Base-by-base conservation (phyloP, 2,329 filamentous ascomycete species). In the Exophiala calicioides region DNA sequence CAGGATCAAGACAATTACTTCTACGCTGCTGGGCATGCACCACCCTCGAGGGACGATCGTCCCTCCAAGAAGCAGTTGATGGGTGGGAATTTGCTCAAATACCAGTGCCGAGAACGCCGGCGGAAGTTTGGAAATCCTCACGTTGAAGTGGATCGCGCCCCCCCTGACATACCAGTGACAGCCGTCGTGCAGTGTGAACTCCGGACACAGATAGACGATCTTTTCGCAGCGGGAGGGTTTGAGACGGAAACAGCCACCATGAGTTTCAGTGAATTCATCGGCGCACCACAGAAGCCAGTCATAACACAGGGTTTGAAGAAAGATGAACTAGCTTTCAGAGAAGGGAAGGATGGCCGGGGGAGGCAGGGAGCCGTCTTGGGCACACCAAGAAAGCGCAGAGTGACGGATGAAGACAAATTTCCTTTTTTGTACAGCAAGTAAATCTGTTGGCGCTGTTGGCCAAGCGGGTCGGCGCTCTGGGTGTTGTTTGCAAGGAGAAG, bases 221-320 rank as follows among this genome's bases (percentile, higher is more conserved):
- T 16, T 6, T 19, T 20, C 20, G 24, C 20, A 34, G 26, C 32
- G 13, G 18, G 16, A 3, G 19, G 24, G 20, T 20, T 34, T 18
- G 43, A 50, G 29, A 45, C 41, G 31, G 33, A 39, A 23, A 42
- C 36, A 16, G 41, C 49, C 36, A 44, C 32, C 6, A 55, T 53
- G 50, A 50, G 20, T 1, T 53, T 55, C 20, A 9, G 33, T 21
- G 50, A 60, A 20, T 57, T 58, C 32, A 39, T 57, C 4, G 56
- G 52, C 3, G 21, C 48, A 23, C 47, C 47, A 8, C 31, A 44
- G 12, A 19, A 49, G 29, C 40, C 45, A 13, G 44, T 52, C 24
- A 39, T 56, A 26, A 48, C 44, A 21, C 18, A 35, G 16, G 32
- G 32, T 10, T 43, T 30, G 8, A 34, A 38, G 4, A 44, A 46